Base-by-base conservation (phyloP, 2,329 filamentous ascomycete species). In the Fusarium xyrophilum region DNA sequence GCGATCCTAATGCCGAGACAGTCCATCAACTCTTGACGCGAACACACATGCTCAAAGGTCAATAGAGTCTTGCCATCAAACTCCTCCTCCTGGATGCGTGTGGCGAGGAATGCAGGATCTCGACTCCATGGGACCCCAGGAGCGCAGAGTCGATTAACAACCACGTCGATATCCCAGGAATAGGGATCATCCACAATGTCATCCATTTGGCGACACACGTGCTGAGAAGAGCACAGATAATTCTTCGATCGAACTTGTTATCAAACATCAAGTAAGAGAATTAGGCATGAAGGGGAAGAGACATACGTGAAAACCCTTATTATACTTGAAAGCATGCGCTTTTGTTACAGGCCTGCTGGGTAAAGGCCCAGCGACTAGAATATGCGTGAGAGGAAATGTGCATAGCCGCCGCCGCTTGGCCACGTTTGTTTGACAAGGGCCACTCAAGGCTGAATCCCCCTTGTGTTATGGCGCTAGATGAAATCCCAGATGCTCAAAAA, bases 21-120 rank as follows among this genome's bases (percentile, higher is more conserved):
- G 6, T 76, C 65, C 68, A 82, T 82, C 17, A 88, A 76, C 35
- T 88, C 82, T 15, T 81, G 77, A 17, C 88, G 78, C 2, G 81
- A 79, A 39, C 81, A 80, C 25, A 85, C 78, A 14, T 90, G 81
- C 35, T 84, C 81, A 27, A 79, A 84, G 0, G 84, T 86, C 2
- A 95, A 80, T 1, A 94, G 81, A 0, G 85, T 82, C 44, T 86
- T 82, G 3, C 92, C 92, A 56, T 89, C 87, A 8, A 95, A 81
- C 11, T 89, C 83, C 56, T 92, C 84, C 2, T 89, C 84, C 10
- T 83, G 80, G 8, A 96, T 77, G 7, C 80, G 80, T 23, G 75
- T 74, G 60, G 88, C 85, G 6, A 96, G 82, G 0, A 75, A 51
- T 1, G 73, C 72, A 0, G 84, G 78, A 52, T 91, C 82, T 7